Conservation (phyloP, 2,329 filamentous ascomycete genomes). For the Aspergillus sp. region DNA sequence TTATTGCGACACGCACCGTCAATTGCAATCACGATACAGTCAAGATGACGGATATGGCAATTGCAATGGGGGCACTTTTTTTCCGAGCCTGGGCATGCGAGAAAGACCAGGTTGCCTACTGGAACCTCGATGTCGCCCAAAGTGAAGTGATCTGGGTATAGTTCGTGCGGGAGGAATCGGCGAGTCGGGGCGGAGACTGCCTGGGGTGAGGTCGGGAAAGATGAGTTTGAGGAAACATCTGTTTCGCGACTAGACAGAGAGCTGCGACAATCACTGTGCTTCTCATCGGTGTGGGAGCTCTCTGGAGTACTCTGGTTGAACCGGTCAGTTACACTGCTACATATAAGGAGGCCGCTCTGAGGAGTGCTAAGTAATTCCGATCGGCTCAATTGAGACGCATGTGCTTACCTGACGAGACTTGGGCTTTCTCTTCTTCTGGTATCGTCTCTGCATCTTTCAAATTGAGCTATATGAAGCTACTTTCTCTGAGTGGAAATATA, state of each 20-base stretch:
- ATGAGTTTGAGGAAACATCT: not conserved
- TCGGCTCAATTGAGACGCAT: not conserved
- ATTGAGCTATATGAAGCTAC: not conserved
- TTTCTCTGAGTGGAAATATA: no score
- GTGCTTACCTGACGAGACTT: not conserved
- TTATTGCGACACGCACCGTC: conserved; percentile 5
- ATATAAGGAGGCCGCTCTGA: not conserved
- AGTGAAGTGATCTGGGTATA: not conserved
- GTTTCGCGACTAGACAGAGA: not conserved
- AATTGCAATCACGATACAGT: conserved; percentile 3
- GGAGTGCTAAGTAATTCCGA: no score
- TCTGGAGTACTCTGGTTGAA: not conserved
- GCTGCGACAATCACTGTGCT: not conserved
- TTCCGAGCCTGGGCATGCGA: not conserved
- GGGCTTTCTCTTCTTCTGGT: not conserved
- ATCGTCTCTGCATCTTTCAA: not conserved
- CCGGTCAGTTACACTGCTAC: not conserved
- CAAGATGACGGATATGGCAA: not conserved
- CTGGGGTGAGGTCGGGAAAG: not conserved
- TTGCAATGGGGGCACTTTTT: not conserved
- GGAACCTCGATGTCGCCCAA: not conserved
- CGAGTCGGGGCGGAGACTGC: not conserved
- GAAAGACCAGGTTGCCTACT: not conserved
- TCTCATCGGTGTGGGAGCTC: not conserved
- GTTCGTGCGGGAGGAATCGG: not conserved